Evolutionary conservation across 2,329 filamentous ascomycete genomes (phyloP).

Genomic region (Nemania serpens): DNA sequence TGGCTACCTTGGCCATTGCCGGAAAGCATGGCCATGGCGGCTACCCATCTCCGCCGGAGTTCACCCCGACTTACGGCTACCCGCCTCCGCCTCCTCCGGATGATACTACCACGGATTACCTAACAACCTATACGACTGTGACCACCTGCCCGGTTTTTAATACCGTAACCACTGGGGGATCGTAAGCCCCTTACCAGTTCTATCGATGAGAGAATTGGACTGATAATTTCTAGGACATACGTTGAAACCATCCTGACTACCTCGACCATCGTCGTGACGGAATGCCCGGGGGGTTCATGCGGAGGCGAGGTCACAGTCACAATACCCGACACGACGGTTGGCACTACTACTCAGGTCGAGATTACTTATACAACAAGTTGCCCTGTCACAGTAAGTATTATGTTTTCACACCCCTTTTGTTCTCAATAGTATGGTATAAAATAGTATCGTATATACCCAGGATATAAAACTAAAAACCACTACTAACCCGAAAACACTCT

Average conservation of each 20-base stretch:
- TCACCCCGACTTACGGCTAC: not conserved
- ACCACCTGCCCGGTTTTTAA: slow-evolving; percentile 53
- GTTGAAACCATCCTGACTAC: slow-evolving; percentile 49
- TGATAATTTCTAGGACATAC: slow-evolving; percentile 45
- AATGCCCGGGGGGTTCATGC: slow-evolving; percentile 45
- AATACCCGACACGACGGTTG: slow-evolving; percentile 44
- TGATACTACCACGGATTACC: slow-evolving; percentile 28
- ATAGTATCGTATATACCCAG: not conserved
- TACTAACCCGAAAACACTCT: not conserved
- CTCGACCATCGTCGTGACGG: slow-evolving; percentile 50
- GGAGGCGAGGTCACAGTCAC: slow-evolving; percentile 43
- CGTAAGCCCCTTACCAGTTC: slow-evolving; percentile 41
- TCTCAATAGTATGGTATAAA: not conserved
- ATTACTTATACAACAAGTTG: slow-evolving; percentile 47
- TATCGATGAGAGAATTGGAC: slow-evolving; percentile 1
- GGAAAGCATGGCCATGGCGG: slow-evolving; percentile 11
- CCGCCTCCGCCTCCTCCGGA: slow-evolving; percentile 7
- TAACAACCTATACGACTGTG: slow-evolving; percentile 47
- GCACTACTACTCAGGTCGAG: slow-evolving; percentile 44
- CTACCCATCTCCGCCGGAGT: slow-evolving; percentile 12
- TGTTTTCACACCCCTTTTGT: not conserved
- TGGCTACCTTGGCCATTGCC: slow-evolving; percentile 37
- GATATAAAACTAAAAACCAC: not conserved
- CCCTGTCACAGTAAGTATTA: slow-evolving; percentile 32
- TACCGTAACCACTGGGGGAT: slow-evolving; percentile 47